Percentiles rank a stretch among this genome's conserved stretches.
phyloP scores from a whole-genome alignment of 805 yeast species.

The Wickerhamiella domercqiae region DNA sequence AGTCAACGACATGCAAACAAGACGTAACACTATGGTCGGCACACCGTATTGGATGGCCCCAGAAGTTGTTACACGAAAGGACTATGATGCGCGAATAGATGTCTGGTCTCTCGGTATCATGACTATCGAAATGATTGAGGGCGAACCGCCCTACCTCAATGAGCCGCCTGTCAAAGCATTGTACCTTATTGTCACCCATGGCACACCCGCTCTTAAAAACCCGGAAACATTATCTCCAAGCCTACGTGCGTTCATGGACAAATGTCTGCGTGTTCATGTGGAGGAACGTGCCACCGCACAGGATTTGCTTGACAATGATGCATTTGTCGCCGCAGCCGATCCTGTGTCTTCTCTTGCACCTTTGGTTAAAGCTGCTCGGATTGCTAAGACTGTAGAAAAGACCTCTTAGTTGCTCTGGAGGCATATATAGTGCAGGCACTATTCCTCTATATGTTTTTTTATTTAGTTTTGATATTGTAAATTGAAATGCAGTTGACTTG shows the following conservation, averaged over 20 bases:
- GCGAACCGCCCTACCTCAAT: conserved; percentile 95
- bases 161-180: conserved; percentile 91
- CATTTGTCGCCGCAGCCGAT: conserved; percentile 30
- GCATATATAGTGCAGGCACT: not conserved
- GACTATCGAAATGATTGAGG: conserved; percentile 98
- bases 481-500: too few relatives aligned
- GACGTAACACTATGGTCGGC: conserved; percentile 97
- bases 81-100: conserved; percentile 93
- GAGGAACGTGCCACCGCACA: conserved; percentile 67
- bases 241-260: conserved; percentile 53
- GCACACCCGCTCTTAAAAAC: conserved; percentile 85
- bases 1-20: conserved; percentile 60
- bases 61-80: conserved; percentile 87
- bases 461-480: too few relatives aligned
- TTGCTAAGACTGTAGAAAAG: conserved; percentile 17
- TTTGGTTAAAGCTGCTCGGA: conserved; percentile 21
- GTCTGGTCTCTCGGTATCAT: conserved; percentile 97
- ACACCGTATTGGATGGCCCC: conserved; percentile 99
- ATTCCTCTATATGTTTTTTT: not conserved
- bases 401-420: too few relatives aligned
- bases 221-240: conserved; percentile 61
- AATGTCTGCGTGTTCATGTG: conserved; percentile 71
- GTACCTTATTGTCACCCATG: conserved; percentile 88
- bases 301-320: conserved; percentile 51
- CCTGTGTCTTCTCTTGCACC: conserved; percentile 23